Conservation (phyloP, 2,329 filamentous ascomycete genomes). For the Cercospora canescens region DNA sequence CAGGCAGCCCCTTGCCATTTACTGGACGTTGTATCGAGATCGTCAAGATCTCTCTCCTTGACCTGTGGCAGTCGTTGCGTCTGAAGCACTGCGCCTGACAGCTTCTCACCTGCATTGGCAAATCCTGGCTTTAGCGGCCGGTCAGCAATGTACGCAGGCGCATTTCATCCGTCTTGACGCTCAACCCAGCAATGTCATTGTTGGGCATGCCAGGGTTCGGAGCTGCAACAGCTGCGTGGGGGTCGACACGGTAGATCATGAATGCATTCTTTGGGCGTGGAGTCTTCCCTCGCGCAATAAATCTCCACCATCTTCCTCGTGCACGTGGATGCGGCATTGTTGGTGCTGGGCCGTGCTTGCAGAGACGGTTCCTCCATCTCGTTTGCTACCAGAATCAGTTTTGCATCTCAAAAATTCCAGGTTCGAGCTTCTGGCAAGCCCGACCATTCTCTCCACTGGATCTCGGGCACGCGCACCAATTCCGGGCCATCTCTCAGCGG, state of each 20-base stretch:
- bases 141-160: not conserved
- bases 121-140: not conserved
- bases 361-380: slow-evolving; percentile 10
- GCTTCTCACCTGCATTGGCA: not conserved
- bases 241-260: slow-evolving; percentile 22
- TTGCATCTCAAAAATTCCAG: no score
- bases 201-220: slow-evolving; percentile 16
- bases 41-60: not conserved
- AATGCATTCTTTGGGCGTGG: slow-evolving; percentile 18
- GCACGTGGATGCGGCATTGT: slow-evolving; percentile 16
- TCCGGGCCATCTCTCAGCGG: not conserved
- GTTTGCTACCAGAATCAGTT: not conserved
- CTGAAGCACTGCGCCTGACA: not conserved
- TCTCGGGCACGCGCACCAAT: no score
- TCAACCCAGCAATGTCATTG: slow-evolving; percentile 23
- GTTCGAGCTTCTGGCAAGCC: not conserved
- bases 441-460: no score
- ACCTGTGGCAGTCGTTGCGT: not conserved
- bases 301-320: slow-evolving; percentile 4
- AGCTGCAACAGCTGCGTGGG: slow-evolving; percentile 14
- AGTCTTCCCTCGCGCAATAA: slow-evolving; percentile 7
- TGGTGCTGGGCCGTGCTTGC: slow-evolving; percentile 16
- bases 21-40: not conserved
- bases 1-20: not conserved
- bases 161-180: not conserved